Conservation (phyloP, 192 early-diverging fungal genomes). For the Lobosporangium transversale region DNA sequence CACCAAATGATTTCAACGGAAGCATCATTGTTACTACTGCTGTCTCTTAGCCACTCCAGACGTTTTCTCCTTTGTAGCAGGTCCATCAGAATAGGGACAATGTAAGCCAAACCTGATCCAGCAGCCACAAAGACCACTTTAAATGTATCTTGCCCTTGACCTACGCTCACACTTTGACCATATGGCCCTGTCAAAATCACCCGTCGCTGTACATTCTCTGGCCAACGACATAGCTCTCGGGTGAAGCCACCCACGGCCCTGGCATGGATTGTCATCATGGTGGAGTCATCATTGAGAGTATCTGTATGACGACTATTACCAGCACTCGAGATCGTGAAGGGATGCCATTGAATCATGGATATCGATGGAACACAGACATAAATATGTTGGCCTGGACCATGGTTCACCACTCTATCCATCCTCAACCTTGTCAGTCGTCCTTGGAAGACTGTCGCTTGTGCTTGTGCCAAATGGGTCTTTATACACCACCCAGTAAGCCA, state of each 20-base stretch:
- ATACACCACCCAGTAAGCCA: slow-evolving; percentile 56
- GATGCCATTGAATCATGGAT: slow-evolving; percentile 64
- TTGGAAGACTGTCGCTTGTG: slow-evolving; percentile 43
- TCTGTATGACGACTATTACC: too few relatives aligned
- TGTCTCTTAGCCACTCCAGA: neutral
- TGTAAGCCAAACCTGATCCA: slow-evolving; percentile 59
- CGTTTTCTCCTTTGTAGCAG: slow-evolving; percentile 8
- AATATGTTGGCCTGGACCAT: slow-evolving; percentile 57
- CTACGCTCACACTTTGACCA: slow-evolving; percentile 32
- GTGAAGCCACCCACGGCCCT: slow-evolving; percentile 58
- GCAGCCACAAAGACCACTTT: slow-evolving; percentile 52
- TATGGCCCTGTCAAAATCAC: slow-evolving; percentile 59
- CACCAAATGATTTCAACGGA: slow-evolving; percentile 35
- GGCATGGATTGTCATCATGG: slow-evolving; percentile 48
- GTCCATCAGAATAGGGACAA: slow-evolving; percentile 55
- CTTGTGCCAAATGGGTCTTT: slow-evolving; percentile 50
- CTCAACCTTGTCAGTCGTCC: slow-evolving; percentile 49
- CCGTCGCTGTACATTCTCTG: slow-evolving; percentile 42
- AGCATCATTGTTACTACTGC: too few relatives aligned
- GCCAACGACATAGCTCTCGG: slow-evolving; percentile 34
- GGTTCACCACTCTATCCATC: slow-evolving; percentile 35
- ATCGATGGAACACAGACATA: slow-evolving; percentile 60
- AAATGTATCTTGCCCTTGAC: slow-evolving; percentile 10
- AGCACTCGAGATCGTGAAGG: slow-evolving; percentile 60
- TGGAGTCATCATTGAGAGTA: too few relatives aligned